Percentiles rank a stretch among this genome's conserved stretches.
phyloP scores from a whole-genome alignment of 305 asterid genomes.

The Striga hermonthica region DNA sequence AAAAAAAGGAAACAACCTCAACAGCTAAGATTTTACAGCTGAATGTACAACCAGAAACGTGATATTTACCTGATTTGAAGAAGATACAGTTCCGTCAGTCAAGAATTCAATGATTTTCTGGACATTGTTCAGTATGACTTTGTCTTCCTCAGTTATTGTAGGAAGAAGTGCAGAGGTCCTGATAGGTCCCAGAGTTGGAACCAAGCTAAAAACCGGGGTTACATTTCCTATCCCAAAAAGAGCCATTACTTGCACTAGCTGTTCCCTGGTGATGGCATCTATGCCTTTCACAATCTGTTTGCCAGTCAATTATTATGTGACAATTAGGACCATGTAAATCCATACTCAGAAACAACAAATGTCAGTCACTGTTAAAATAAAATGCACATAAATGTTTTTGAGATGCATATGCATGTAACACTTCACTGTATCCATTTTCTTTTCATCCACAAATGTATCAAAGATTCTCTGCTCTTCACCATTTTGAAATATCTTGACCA shows the following conservation, averaged over 20 bases:
- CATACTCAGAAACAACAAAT: conserved; percentile 4
- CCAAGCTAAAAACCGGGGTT: conserved; percentile 75
- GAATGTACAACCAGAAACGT: conserved; percentile 9
- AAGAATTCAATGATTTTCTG: conserved; percentile 72
- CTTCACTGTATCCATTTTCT: neutral
- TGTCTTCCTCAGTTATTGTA: conserved; percentile 81
- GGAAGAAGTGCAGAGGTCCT: conserved; percentile 89
- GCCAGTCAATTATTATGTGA: conserved; percentile 20
- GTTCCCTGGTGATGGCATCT: conserved; percentile 93
- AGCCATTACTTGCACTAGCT: conserved; percentile 74
- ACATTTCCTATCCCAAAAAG: conserved; percentile 64
- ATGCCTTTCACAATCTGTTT: conserved; percentile 92
- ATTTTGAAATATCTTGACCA: conserved; percentile 13
- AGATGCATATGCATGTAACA: neutral
- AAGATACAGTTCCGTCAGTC: conserved; percentile 59
- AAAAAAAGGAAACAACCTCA: too few species aligned
- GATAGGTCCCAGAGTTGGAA: conserved; percentile 78
- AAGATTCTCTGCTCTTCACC: neutral
- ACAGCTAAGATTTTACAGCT: too few species aligned
- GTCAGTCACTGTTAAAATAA: conserved; percentile 13
- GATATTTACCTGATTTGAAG: conserved; percentile 61
- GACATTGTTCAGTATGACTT: conserved; percentile 79
- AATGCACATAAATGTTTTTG: neutral
- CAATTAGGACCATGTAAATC: conserved; percentile 20
- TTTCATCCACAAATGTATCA: neutral